Conservation (phyloP, 495 filamentous ascomycete genomes). For the Aspergillus sparsus region DNA sequence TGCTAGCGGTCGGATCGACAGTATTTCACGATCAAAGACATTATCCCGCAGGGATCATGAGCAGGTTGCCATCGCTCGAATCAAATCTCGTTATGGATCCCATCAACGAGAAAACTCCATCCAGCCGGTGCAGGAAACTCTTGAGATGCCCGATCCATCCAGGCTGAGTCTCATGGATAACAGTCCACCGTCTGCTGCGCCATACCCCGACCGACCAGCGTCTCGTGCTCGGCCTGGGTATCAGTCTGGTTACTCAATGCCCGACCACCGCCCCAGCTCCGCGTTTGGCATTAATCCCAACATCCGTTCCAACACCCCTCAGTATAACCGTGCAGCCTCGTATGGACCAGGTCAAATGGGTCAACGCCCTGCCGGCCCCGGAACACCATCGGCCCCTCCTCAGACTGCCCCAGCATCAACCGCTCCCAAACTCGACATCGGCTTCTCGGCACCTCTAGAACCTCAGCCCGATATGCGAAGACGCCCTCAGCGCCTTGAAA, state of each 20-base stretch:
- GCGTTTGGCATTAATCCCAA: conserved; percentile 65
- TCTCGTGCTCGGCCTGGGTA: conserved; percentile 59
- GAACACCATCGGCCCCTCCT: conserved; percentile 34
- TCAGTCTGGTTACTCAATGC: conserved; percentile 58
- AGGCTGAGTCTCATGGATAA: conserved; percentile 43
- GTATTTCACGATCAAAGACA: conserved; percentile 80
- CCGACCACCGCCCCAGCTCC: conserved; percentile 59
- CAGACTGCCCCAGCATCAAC: conserved; percentile 31
- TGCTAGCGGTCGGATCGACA: conserved; percentile 76
- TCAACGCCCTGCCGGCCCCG: conserved; percentile 42
- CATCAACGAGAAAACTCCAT: conserved; percentile 62
- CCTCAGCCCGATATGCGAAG: conserved; percentile 37
- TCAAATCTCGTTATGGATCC: conserved; percentile 91
- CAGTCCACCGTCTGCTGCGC: conserved; percentile 41
- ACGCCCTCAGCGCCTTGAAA: conserved; percentile 38
- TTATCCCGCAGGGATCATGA: conserved; percentile 91
- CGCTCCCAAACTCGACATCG: conserved; percentile 52
- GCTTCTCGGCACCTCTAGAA: conserved; percentile 55
- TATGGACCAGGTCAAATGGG: conserved; percentile 41
- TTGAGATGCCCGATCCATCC: conserved; percentile 74
- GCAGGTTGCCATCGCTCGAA: conserved; percentile 81
- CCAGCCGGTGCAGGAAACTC: conserved; percentile 56
- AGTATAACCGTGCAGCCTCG: conserved; percentile 36
- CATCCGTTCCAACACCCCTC: conserved; percentile 48
- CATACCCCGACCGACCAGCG: conserved; percentile 41